These are phyloP conservation scores for Pyrenochaeta sp. DNA, from an alignment of 2,329 filamentous ascomycete species.

Conservation along the genomic window DNA sequence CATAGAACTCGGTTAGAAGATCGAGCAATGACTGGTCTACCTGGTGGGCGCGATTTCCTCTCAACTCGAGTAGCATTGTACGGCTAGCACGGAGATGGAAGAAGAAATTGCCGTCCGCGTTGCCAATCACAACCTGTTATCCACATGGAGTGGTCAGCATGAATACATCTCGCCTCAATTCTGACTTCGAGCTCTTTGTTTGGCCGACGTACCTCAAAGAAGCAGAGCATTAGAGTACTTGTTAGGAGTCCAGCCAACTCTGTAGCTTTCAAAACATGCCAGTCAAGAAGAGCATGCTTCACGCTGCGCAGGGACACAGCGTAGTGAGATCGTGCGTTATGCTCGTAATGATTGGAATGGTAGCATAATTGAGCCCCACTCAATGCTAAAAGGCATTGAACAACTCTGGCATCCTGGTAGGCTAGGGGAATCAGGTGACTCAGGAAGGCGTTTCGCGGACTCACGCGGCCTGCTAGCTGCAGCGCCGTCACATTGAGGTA, in stretches of 20 bases:
- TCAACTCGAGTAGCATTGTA: slow-evolving; percentile 1
- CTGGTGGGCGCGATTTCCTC: not conserved
- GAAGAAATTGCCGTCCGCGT: slow-evolving; percentile 1
- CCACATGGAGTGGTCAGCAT: too few relatives aligned
- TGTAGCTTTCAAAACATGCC: not conserved
- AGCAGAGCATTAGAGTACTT: slow-evolving; percentile 3
- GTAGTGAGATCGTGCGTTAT: slow-evolving; percentile 8
- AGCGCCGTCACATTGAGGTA: slow-evolving; percentile 4
- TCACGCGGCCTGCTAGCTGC: not conserved
- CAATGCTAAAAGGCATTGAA: not conserved
- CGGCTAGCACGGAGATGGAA: slow-evolving; percentile 7
- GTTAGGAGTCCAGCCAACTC: slow-evolving; percentile 3
- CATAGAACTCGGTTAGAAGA: slow-evolving; percentile 7
- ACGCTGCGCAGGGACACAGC: slow-evolving; percentile 5
- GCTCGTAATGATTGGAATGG: slow-evolving; percentile 1
- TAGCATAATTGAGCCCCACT: slow-evolving; percentile 7
- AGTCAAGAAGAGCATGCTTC: slow-evolving; percentile 4
- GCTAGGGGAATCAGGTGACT: slow-evolving; percentile 6
- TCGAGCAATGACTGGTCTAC: not conserved
- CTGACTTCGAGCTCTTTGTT: not conserved
- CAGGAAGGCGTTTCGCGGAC: slow-evolving; percentile 2
- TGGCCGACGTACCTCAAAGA: not conserved
- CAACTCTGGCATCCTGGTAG: slow-evolving; percentile 5
- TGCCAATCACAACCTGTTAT: not conserved
- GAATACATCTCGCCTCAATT: too few relatives aligned